A percentile compares a stretch with the other conserved stretches of the same genome.
Conservation (phyloP, 345 rosid genomes). For the Geranium brycei region DNA sequence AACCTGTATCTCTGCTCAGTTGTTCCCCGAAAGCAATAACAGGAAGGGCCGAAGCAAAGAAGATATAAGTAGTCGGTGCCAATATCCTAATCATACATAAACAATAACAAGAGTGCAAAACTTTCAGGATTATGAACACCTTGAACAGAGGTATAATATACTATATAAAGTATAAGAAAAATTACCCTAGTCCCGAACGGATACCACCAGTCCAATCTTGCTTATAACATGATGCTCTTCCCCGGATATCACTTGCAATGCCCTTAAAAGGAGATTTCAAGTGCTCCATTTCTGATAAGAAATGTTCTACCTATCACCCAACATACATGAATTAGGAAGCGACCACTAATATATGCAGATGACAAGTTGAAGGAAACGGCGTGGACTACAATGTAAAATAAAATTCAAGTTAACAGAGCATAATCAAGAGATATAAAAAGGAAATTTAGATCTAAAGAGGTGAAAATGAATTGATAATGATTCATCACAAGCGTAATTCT, state of each 20-base stretch:
- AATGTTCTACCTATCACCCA: background rate
- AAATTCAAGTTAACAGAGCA: no score
- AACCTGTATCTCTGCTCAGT: slow-evolving; percentile 70
- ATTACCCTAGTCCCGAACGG: background rate
- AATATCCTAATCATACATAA: slow-evolving; percentile 30
- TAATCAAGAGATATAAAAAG: no score
- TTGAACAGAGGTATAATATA: background rate
- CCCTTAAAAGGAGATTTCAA: background rate
- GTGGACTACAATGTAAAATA: no score
- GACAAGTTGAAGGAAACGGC: no score
- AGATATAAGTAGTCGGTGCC: slow-evolving; percentile 61
- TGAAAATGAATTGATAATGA: no score
- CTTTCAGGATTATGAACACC: background rate
- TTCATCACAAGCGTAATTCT: no score
- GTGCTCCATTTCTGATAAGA: background rate
- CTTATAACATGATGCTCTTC: background rate
- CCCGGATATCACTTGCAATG: background rate
- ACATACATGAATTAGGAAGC: no score
- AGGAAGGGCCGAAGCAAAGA: slow-evolving; percentile 85
- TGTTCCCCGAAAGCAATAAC: slow-evolving; percentile 88
- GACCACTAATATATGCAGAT: no score
- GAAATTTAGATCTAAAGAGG: no score
- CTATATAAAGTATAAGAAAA: background rate
- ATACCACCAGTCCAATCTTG: background rate
- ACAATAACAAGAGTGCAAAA: background rate